Conservation (phyloP, 306 rosid species). For the Aeschynomene evenia region DNA sequence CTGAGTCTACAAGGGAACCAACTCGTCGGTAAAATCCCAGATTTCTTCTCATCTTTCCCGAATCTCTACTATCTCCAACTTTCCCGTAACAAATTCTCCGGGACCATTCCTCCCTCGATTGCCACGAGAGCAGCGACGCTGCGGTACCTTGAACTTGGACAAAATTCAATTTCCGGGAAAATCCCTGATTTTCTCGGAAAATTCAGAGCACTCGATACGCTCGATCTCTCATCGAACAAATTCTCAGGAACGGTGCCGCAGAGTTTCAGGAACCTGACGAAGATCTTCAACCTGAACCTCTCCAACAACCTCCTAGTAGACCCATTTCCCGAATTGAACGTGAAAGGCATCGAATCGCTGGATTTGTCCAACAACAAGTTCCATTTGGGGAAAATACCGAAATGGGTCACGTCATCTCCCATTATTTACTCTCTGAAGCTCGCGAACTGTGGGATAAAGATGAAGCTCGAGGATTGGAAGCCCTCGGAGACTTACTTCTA, state of each 20-base stretch:
- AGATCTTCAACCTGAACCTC: slow-evolving; percentile 83
- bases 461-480: slow-evolving; percentile 63
- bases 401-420: slow-evolving; percentile 78
- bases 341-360: slow-evolving; percentile 82
- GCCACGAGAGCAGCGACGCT: slow-evolving; percentile 51
- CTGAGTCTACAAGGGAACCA: slow-evolving; percentile 53
- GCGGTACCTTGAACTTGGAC: slow-evolving; percentile 52
- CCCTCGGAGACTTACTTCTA: slow-evolving; percentile 72
- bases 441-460: slow-evolving; percentile 67
- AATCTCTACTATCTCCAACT: slow-evolving; percentile 53
- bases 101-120: slow-evolving; percentile 60
- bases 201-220: slow-evolving; percentile 65
- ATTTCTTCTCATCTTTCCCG: slow-evolving; percentile 45
- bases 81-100: slow-evolving; percentile 58
- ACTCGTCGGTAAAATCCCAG: slow-evolving; percentile 62
- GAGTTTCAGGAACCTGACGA: slow-evolving; percentile 65
- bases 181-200: slow-evolving; percentile 80
- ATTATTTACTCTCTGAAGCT: slow-evolving; percentile 84
- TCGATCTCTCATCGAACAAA: slow-evolving; percentile 58
- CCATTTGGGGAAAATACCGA: slow-evolving; percentile 56
- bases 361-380: slow-evolving; percentile 71
- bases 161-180: slow-evolving; percentile 58
- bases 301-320: slow-evolving; percentile 60
- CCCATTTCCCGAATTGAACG: slow-evolving; percentile 77
- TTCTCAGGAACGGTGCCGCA: slow-evolving; percentile 61